Evolutionary conservation across 2,329 filamentous ascomycete genomes (phyloP), one percentile per base, ranked within the genome.

Genomic region (Neoascochyta sp.): DNA sequence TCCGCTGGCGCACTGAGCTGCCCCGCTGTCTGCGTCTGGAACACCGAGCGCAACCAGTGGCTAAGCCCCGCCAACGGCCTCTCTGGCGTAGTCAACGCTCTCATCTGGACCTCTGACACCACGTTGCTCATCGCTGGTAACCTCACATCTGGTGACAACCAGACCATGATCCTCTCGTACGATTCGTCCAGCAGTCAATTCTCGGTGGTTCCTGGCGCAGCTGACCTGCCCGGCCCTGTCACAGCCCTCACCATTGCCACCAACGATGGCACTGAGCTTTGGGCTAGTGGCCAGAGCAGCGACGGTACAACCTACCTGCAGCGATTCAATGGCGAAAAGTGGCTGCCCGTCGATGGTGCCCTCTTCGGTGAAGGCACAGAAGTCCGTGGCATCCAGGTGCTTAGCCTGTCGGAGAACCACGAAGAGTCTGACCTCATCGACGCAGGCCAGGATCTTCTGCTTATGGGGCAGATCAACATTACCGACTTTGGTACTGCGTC

Each of bases 1-100:
- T 78, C 76, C 17, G 92, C 88, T 11, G 92, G 92, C 16, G 81
- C 83, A 4, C 74, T 96, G 16, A 80, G 78, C 22, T 98, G 92
- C 57, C 80, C 83, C 3, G 81, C 78, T 25, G 76, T 98, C 14
- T 98, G 92, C 64, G 70, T 83, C 36, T 94, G 85, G 65, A 80
- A 83, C 54, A 78, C 80, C 2, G 68, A 76, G 6, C 72, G 73
- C 4, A 75, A 73, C 9, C 82, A 89, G 51, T 98, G 90, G 90
- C 83, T 74, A 50, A 77, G 83, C 20, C 84, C 88, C 9, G 88
- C 87, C 7, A 76, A 74, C 24, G 80, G 76, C 34, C 63, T 96
- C 10, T 69, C 68, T 26, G 90, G 92, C 5, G 74, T 72, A 13
- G 83, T 90, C 20, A 74, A 80, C 36, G 67, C 75, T 15, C 75